These are phyloP conservation scores for Ogataea ramenticola DNA, from an alignment of 805 yeast genomes.

Conservation along the genomic window DNA sequence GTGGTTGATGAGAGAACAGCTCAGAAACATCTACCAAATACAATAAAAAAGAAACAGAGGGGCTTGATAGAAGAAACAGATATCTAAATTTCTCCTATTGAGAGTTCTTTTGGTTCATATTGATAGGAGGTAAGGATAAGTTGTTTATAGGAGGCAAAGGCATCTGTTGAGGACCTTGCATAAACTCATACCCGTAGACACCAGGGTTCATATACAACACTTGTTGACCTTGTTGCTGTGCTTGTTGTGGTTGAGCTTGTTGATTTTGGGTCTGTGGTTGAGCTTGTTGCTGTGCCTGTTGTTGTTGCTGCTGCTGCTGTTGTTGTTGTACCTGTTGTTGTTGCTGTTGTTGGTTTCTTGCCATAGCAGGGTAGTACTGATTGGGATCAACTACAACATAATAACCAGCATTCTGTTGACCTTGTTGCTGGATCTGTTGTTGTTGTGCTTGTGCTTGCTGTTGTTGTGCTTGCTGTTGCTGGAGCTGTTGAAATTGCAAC, in stretches of 20 bases:
- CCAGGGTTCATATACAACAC: not conserved
- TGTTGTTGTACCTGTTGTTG: not conserved
- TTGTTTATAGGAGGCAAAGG: constrained; percentile 23
- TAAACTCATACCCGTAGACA: not conserved
- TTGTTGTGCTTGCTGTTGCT: constrained; percentile 3
- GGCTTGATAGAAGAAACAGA: no score
- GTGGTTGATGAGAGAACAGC: no score
- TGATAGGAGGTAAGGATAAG: constrained; percentile 24
- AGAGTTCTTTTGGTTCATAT: constrained; percentile 19
- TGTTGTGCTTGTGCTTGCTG: constrained; percentile 7
- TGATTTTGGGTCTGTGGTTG: constrained; percentile 2
- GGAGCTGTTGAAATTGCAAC: constrained; percentile 4
- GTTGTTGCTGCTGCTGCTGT: no score
- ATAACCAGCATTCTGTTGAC: constrained; percentile 8
- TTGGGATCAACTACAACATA: not conserved
- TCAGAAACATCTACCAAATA: no score
- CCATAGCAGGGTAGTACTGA: not conserved
- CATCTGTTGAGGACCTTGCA: constrained; percentile 13
- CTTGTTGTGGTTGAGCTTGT: constrained; percentile 11
- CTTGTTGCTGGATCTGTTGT: constrained; percentile 14
- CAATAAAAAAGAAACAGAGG: no score
- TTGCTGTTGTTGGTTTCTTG: not conserved
- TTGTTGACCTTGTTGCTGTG: constrained; percentile 11
- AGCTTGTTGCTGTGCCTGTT: not conserved
- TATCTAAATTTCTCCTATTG: not conserved